A percentile compares a stretch with the other conserved stretches of the same genome.
These are phyloP conservation scores for Agastache rugosa DNA, from an alignment of 257 asterid species.

Conservation along the genomic window DNA sequence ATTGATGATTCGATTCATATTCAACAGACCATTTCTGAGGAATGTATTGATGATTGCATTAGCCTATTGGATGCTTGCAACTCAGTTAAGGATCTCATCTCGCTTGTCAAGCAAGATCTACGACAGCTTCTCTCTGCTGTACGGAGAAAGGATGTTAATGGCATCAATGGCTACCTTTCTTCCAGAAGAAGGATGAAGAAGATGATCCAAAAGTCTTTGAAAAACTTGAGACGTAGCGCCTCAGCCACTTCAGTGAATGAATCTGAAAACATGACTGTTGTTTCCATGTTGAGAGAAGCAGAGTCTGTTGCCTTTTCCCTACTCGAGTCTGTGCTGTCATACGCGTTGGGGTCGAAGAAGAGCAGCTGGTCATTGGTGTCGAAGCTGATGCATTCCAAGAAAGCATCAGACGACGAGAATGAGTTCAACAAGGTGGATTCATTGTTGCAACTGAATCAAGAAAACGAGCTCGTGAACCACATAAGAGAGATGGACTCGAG, in stretches of 20 bases:
- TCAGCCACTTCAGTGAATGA: neutral
- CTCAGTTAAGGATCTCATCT: slow-evolving; percentile 41
- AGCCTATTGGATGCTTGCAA: slow-evolving; percentile 45
- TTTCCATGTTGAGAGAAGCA: slow-evolving; percentile 35
- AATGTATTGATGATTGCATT: slow-evolving; percentile 40
- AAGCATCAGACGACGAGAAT: slow-evolving; percentile 34
- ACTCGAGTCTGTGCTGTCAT: slow-evolving; percentile 39
- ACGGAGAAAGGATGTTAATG: slow-evolving; percentile 40
- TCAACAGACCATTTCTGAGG: slow-evolving; percentile 32
- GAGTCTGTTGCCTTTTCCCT: slow-evolving; percentile 29
- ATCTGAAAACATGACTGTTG: slow-evolving; percentile 6
- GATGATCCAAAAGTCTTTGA: slow-evolving; percentile 30
- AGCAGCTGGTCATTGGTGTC: slow-evolving; percentile 47
- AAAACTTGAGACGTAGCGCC: slow-evolving; percentile 27
- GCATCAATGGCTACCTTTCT: slow-evolving; percentile 14
- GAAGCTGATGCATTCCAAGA: slow-evolving; percentile 38
- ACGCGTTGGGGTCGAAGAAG: slow-evolving; percentile 28
- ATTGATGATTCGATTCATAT: slow-evolving; percentile 34
- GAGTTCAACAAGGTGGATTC: slow-evolving; percentile 45
- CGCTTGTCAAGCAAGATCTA: slow-evolving; percentile 26
- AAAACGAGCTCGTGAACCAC: slow-evolving; percentile 28
- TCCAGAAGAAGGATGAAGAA: slow-evolving; percentile 36
- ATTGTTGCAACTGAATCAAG: slow-evolving; percentile 31
- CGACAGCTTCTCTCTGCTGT: slow-evolving; percentile 42
- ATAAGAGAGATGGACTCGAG: slow-evolving; percentile 44